These are phyloP conservation scores for Perkinsus olseni DNA, from an alignment of 169 alveolate genomes.

Conservation along the genomic window DNA sequence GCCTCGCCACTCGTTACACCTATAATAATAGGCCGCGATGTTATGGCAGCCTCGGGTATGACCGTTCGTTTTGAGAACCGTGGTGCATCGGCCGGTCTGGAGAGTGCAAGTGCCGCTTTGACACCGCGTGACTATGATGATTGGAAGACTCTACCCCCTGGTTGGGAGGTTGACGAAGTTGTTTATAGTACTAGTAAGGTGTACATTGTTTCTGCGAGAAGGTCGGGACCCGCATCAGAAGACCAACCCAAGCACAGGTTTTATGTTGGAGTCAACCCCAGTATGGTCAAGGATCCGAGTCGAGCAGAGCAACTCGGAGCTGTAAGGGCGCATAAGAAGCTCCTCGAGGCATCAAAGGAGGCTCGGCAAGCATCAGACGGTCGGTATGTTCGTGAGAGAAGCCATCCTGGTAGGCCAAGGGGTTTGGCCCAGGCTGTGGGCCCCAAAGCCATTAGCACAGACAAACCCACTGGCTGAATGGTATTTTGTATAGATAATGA, in stretches of 20 bases:
- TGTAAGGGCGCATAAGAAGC: background rate
- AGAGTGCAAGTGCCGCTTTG: too few species aligned
- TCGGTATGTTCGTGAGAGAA: background rate
- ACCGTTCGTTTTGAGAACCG: background rate
- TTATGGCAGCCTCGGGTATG: background rate
- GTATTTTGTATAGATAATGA: background rate
- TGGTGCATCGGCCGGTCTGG: background rate
- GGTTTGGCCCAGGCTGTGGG: too few species aligned
- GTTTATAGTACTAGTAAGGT: background rate
- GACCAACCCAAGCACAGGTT: background rate
- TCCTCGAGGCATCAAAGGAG: background rate
- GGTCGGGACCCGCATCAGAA: too few species aligned
- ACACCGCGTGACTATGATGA: too few species aligned
- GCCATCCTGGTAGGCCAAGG: background rate
- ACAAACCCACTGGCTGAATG: too few species aligned
- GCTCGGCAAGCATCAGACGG: background rate
- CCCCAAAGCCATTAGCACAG: too few species aligned
- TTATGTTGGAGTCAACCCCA: background rate
- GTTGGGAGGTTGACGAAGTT: background rate
- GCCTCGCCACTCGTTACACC: too few species aligned
- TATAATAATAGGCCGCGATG: too few species aligned
- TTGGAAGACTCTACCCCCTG: background rate
- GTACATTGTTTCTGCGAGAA: background rate
- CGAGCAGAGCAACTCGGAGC: background rate
- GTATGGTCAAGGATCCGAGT: background rate